Evolutionary conservation across 768 basidiomycete species (phyloP).

Genomic region (Mycena galopus): DNA sequence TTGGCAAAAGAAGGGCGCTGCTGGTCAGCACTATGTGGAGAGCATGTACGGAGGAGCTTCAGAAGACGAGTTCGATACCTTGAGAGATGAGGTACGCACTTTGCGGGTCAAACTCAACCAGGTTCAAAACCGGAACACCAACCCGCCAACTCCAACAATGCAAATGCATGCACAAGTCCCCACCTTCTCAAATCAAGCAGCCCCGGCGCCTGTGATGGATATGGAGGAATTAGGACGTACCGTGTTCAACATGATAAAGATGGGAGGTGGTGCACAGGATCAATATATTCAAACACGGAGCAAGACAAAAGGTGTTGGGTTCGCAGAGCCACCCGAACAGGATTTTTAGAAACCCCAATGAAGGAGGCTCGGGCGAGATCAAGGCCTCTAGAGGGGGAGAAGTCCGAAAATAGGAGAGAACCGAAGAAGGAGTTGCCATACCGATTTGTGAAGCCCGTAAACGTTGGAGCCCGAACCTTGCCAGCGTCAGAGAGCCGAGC

Average conservation of each 20-base stretch:
- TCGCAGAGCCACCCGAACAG: neutral
- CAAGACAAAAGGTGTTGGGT: neutral
- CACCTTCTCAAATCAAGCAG: neutral
- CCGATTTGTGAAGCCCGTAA: neutral
- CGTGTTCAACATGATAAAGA: neutral
- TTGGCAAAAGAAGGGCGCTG: neutral
- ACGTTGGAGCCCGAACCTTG: slow-evolving; percentile 2
- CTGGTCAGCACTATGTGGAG: neutral
- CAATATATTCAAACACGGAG: slow-evolving; percentile 6
- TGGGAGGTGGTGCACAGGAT: neutral
- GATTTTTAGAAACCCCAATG: slow-evolving; percentile 9
- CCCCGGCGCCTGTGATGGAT: neutral
- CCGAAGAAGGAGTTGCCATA: neutral
- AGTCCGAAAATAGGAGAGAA: neutral
- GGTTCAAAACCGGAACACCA: neutral
- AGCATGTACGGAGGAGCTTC: neutral
- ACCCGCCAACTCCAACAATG: neutral
- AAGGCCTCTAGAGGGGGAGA: slow-evolving; percentile 1
- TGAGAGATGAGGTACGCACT: neutral
- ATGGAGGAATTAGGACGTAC: neutral
- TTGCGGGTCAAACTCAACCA: slow-evolving; percentile 1
- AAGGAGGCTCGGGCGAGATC: neutral
- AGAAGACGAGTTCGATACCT: neutral
- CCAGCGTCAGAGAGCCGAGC: neutral
- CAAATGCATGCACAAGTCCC: neutral